Percentiles rank a stretch among this genome's conserved stretches.
Conservation (phyloP, 1,284 basidiomycete genomes). For the Jaminaea rosea region DNA sequence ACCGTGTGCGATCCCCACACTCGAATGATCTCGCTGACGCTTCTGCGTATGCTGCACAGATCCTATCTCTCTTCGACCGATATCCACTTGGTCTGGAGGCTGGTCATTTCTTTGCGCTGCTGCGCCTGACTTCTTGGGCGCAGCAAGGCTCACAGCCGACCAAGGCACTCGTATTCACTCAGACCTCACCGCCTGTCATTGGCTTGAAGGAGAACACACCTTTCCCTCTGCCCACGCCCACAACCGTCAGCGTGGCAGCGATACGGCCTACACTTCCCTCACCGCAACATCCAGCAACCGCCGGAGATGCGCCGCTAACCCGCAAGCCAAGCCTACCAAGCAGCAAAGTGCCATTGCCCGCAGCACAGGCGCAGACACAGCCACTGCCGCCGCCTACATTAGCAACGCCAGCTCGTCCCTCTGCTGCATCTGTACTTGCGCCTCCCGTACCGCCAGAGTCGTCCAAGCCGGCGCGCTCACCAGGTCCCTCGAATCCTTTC, state of each 20-base stretch:
- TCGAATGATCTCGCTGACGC: not conserved
- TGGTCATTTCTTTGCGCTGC: constrained; percentile 43
- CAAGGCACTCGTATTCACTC: constrained; percentile 37
- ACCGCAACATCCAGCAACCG: not conserved
- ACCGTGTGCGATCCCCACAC: not conserved
- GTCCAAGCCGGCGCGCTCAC: constrained; percentile 16
- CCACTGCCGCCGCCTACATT: not conserved
- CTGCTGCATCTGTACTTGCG: constrained; percentile 8
- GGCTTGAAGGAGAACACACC: not conserved
- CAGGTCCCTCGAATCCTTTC: constrained; percentile 6
- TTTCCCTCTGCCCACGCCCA: not conserved
- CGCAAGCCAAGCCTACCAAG: too few species aligned
- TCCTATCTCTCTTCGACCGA: constrained; percentile 43
- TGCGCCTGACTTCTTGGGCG: constrained; percentile 41
- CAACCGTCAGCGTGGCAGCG: too few species aligned
- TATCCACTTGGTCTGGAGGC: constrained; percentile 34
- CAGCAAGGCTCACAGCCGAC: constrained; percentile 29
- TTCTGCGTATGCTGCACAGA: constrained; percentile 10
- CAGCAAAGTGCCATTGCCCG: not conserved
- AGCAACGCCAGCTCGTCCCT: not conserved
- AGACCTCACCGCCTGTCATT: constrained; percentile 24
- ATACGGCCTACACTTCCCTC: not conserved
- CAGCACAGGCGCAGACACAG: not conserved
- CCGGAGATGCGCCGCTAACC: not conserved
- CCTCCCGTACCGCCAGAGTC: constrained; percentile 26